phyloP scores from a whole-genome alignment of 2,329 filamentous ascomycete genomes.

The Colletotrichum musae region DNA sequence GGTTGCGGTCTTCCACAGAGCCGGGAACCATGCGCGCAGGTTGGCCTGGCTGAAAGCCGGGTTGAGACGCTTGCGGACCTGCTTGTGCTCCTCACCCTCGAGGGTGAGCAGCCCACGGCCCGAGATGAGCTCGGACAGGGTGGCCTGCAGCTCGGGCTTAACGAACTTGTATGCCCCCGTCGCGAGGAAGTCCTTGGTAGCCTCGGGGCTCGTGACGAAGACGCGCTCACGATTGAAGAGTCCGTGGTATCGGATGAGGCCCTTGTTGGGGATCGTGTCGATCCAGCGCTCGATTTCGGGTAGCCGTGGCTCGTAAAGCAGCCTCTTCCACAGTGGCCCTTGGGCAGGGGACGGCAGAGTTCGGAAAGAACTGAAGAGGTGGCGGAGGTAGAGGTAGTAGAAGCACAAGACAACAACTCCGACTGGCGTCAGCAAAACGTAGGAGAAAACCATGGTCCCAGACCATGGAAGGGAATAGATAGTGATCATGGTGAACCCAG shows the following conservation, averaged over 20 bases:
- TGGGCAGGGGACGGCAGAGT: conserved; percentile 1
- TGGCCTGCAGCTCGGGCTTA: conserved; percentile 16
- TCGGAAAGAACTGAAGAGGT: background rate
- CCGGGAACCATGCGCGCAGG: background rate
- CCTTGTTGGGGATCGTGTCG: conserved; percentile 59
- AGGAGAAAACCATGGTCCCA: background rate
- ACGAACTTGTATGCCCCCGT: conserved; percentile 25
- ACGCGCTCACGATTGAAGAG: conserved; percentile 61
- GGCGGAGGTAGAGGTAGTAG: background rate
- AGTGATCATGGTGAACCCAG: background rate
- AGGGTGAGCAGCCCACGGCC: background rate
- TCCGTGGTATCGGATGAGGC: conserved; percentile 60
- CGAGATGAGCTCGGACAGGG: background rate
- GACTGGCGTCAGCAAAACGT: too few species aligned
- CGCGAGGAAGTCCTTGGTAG: conserved; percentile 29
- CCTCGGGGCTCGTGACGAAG: conserved; percentile 43
- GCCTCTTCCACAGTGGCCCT: background rate
- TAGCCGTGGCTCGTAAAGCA: conserved; percentile 8
- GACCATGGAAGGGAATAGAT: background rate
- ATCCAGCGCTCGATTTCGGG: conserved; percentile 49
- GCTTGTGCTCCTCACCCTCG: conserved; percentile 3
- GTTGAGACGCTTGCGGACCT: background rate
- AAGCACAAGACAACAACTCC: background rate
- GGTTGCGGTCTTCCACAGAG: background rate
- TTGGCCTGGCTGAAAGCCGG: conserved; percentile 1